A percentile compares a stretch with the other conserved stretches of the same genome.
phyloP scores from a whole-genome alignment of 495 filamentous ascomycete genomes.

The Penicillium canescens region DNA sequence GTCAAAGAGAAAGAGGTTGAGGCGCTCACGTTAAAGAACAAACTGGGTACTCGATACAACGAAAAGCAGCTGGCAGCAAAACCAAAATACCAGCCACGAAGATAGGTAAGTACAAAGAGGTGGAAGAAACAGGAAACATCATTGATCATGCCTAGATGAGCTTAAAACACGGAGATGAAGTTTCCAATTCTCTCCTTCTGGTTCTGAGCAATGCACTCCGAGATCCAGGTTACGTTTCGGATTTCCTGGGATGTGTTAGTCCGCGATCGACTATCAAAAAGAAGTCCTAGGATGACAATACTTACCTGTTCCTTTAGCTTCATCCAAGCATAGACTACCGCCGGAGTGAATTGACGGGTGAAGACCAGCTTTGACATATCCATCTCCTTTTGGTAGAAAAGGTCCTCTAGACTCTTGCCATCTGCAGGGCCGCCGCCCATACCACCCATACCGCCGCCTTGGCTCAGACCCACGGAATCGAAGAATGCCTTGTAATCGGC shows the following conservation, averaged over 20 bases:
- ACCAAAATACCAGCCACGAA: conserved; percentile 19
- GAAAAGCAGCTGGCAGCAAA: conserved; percentile 16
- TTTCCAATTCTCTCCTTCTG: conserved; percentile 99
- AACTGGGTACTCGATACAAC: conserved; percentile 31
- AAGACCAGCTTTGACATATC: conserved; percentile 93
- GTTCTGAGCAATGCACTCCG: conserved; percentile 99
- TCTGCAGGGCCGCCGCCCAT: conserved; percentile 78
- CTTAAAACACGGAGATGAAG: conserved; percentile 94
- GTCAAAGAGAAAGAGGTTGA: conserved; percentile 18
- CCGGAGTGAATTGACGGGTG: conserved; percentile 93
- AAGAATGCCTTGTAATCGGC: conserved; percentile 92
- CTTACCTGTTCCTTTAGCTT: conserved; percentile 95
- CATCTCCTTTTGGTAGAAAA: conserved; percentile 99
- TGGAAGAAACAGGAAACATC: conserved; percentile 9
- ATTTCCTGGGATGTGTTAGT: conserved; percentile 73
- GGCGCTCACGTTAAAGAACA: conserved; percentile 36
- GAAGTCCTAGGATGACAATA: not conserved
- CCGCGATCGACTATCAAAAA: not conserved
- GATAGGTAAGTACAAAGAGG: conserved; percentile 20
- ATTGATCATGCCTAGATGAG: conserved; percentile 6
- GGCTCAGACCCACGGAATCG: conserved; percentile 83
- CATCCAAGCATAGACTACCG: conserved; percentile 96
- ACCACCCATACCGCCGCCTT: conserved; percentile 73
- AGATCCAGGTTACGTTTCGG: conserved; percentile 98
- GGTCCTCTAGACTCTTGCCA: conserved; percentile 88